These are phyloP conservation scores for Calonectria multiphialidica DNA, from an alignment of 2,329 filamentous ascomycete genomes.

Conservation along the genomic window DNA sequence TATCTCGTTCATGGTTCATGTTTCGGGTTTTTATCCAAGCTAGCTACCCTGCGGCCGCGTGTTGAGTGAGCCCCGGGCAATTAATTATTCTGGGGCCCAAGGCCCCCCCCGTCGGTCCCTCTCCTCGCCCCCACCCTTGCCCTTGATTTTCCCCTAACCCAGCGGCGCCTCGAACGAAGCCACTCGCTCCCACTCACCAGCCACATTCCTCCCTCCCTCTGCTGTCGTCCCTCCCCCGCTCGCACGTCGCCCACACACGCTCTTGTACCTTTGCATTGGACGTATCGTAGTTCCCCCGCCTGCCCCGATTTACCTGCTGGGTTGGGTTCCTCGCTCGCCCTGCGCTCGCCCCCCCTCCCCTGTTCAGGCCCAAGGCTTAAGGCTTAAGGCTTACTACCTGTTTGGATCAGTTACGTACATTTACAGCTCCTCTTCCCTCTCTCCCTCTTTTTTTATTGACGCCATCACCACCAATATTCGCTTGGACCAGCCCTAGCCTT, in stretches of 20 bases:
- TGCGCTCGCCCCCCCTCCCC: not conserved
- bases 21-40: not conserved
- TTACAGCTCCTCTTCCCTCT: slow-evolving; percentile 11
- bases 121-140: too few species aligned
- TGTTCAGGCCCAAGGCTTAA: not conserved
- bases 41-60: not conserved
- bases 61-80: not conserved
- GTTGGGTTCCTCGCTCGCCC: too few species aligned
- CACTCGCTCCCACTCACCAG: not conserved
- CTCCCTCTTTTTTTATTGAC: slow-evolving; percentile 32
- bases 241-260: not conserved
- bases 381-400: not conserved
- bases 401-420: not conserved
- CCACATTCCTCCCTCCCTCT: not conserved
- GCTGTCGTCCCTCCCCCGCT: not conserved
- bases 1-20: not conserved
- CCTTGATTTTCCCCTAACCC: not conserved
- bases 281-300: not conserved
- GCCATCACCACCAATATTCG: slow-evolving; percentile 34
- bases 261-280: not conserved
- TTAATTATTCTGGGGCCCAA: not conserved
- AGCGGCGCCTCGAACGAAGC: not conserved
- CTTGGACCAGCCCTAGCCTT: slow-evolving; percentile 6
- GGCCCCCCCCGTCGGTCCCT: not conserved
- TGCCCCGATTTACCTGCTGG: too few species aligned